Conservation (phyloP, 78 protist genomes). For the Parvularia atlantis region DNA sequence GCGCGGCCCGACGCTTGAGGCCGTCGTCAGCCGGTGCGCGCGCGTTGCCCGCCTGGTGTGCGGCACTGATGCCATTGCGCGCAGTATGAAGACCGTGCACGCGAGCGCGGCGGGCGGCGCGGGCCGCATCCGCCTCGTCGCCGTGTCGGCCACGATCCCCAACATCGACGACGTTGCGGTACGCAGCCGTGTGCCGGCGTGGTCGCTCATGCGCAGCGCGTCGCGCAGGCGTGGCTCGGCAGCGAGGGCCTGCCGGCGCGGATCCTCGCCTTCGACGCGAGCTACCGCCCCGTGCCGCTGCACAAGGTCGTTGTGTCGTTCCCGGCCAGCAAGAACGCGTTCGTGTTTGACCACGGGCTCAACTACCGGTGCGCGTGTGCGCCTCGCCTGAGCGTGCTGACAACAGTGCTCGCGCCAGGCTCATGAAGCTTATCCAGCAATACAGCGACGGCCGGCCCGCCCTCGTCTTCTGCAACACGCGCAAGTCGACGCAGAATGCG, state of each 20-base stretch:
- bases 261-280: not conserved
- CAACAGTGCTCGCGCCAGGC: no score
- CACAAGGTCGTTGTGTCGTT: no score
- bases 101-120: not conserved
- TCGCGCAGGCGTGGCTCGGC: no score
- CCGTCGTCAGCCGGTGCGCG: constrained; percentile 35
- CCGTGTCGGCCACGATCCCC: constrained; percentile 46
- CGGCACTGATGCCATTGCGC: no score
- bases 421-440: no score
- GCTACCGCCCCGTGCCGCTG: constrained; percentile 5
- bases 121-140: constrained; percentile 20
- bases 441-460: constrained; percentile 2
- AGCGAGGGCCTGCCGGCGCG: constrained; percentile 10
- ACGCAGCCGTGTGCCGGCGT: not conserved
- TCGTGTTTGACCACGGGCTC: constrained; percentile 9
- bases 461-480: constrained; percentile 26
- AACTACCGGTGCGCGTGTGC: not conserved
- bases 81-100: no score
- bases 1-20: constrained; percentile 46
- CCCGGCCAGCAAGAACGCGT: not conserved
- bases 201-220: not conserved
- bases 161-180: constrained; percentile 35
- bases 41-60: no score
- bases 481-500: not conserved
- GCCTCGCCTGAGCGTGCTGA: no score